Percentiles rank a stretch among this genome's conserved stretches.
These are phyloP conservation scores for Pseudonectria buxi DNA, from an alignment of 2,329 filamentous ascomycete genomes.

Conservation along the genomic window DNA sequence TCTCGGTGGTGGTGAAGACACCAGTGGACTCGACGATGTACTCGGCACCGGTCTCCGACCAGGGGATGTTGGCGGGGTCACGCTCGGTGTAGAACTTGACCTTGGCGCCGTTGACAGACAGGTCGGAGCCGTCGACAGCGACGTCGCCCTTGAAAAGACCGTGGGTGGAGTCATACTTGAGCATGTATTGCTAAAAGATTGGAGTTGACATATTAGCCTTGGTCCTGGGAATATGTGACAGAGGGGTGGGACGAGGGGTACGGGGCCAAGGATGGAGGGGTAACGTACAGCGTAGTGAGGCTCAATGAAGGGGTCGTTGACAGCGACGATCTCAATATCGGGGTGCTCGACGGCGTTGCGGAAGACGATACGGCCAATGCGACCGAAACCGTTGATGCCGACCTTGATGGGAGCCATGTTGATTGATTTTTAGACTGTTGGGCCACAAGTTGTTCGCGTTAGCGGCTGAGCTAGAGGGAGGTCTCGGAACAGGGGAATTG, in stretches of 20 bases:
- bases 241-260: constrained; percentile 4
- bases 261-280: constrained; percentile 3
- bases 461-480: not conserved
- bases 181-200: constrained; percentile 82
- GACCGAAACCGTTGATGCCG: constrained; percentile 99
- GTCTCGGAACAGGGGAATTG: not conserved
- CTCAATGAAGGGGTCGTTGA: constrained; percentile 99
- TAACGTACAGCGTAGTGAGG: constrained; percentile 87
- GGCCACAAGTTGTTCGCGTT: not conserved
- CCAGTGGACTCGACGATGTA: constrained; percentile 98
- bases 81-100: constrained; percentile 92
- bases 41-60: constrained; percentile 76
- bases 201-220: constrained; percentile 4
- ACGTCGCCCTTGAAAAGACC: constrained; percentile 93
- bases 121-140: constrained; percentile 60
- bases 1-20: constrained; percentile 98
- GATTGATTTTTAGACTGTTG: constrained; percentile 12
- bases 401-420: constrained; percentile 59
- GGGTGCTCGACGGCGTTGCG: constrained; percentile 90
- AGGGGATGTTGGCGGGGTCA: constrained; percentile 85
- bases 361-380: constrained; percentile 99
- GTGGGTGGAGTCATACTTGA: constrained; percentile 98
- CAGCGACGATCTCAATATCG: constrained; percentile 87
- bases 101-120: constrained; percentile 89
- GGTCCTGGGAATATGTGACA: not conserved